phyloP scores from a whole-genome alignment of 2,329 filamentous ascomycete genomes.

The Ceratocystis eucalypticola region DNA sequence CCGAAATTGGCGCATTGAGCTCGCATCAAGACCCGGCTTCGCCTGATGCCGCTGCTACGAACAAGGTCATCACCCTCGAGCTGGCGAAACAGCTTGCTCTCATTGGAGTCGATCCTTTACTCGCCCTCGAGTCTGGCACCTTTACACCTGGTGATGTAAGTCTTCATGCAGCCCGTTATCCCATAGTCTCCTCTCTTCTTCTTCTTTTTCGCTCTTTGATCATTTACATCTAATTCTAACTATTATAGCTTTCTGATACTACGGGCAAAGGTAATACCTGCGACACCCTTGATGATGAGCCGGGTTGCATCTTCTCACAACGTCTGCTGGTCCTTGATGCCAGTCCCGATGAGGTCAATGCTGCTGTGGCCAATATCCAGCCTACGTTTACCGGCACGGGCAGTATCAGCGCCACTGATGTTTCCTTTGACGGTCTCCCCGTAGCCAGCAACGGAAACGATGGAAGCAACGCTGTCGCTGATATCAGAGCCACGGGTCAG shows the following conservation, averaged over 20 bases:
- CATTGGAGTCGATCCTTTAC: slow-evolving; percentile 48
- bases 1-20: slow-evolving; percentile 49
- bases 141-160: slow-evolving; percentile 47
- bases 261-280: slow-evolving; percentile 31
- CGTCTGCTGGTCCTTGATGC: slow-evolving; percentile 41
- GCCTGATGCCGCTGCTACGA: slow-evolving; percentile 38
- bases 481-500: too few species aligned
- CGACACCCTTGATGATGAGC: slow-evolving; percentile 33
- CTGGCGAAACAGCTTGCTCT: slow-evolving; percentile 46
- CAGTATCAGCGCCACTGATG: slow-evolving; percentile 24
- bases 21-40: slow-evolving; percentile 58
- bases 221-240: not conserved
- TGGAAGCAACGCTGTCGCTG: slow-evolving; percentile 3
- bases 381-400: slow-evolving; percentile 27
- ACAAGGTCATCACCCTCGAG: slow-evolving; percentile 47
- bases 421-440: slow-evolving; percentile 22
- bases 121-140: slow-evolving; percentile 48
- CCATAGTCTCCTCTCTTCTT: not conserved
- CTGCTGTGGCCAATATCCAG: slow-evolving; percentile 32
- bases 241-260: slow-evolving; percentile 18
- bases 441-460: slow-evolving; percentile 19
- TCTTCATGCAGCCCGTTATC: not conserved
- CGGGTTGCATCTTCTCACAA: slow-evolving; percentile 42
- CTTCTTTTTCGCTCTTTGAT: too few species aligned
- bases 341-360: slow-evolving; percentile 36